Conservation (phyloP, 164 flowering plant genomes). For the Akebia trifoliata region DNA sequence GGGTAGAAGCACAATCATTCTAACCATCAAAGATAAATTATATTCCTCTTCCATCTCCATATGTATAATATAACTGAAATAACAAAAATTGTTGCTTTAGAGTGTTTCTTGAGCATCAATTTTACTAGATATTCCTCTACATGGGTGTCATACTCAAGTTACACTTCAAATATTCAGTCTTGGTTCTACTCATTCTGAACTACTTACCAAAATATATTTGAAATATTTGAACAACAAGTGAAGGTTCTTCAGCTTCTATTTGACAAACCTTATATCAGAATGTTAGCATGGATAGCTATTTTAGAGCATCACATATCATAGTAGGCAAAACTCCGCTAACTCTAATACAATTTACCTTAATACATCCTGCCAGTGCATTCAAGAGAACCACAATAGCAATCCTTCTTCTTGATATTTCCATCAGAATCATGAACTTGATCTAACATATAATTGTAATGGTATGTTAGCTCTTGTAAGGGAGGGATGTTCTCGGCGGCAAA, state of each 20-base stretch:
- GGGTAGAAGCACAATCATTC: no score
- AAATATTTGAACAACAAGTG: not conserved
- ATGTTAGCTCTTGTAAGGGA: slow-evolving; percentile 73
- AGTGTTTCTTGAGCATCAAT: no score
- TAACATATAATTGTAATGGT: slow-evolving; percentile 67
- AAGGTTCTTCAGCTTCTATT: not conserved
- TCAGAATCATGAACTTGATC: slow-evolving; percentile 59
- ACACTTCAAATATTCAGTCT: no score
- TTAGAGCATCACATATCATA: not conserved
- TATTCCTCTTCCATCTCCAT: no score
- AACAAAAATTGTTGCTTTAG: no score
- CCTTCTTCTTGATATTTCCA: slow-evolving; percentile 67
- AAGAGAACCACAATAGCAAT: slow-evolving; percentile 70
- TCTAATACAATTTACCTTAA: slow-evolving; percentile 19
- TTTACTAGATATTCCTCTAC: no score
- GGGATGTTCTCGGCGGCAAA: slow-evolving; percentile 91
- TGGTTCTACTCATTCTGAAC: no score
- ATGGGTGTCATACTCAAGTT: no score
- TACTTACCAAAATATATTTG: no score
- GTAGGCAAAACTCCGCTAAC: not conserved
- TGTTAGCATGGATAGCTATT: not conserved
- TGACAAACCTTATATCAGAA: not conserved
- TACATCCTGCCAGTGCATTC: slow-evolving; percentile 84
- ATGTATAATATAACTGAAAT: no score
- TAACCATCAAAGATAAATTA: no score